Evolutionary conservation across 306 rosid species (phyloP).

Genomic region (Quercus variabilis): DNA sequence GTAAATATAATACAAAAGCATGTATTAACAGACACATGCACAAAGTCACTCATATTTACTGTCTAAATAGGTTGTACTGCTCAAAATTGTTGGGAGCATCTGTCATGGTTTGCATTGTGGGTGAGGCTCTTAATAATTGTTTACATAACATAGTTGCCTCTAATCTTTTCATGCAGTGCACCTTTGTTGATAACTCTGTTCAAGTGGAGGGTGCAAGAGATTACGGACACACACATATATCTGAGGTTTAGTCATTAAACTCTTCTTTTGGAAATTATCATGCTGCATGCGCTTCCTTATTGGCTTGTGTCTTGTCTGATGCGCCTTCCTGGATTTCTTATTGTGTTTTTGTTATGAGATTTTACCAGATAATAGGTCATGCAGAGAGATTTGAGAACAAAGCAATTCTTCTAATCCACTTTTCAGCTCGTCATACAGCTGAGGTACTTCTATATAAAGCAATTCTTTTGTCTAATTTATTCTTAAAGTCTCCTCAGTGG

Average conservation of each 20-base stretch:
- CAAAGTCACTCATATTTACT: neutral
- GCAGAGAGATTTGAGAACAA: constrained; percentile 69
- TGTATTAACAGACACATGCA: too few relatives aligned
- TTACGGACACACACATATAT: constrained; percentile 82
- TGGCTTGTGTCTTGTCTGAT: neutral
- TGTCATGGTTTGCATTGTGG: neutral
- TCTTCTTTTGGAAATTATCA: neutral
- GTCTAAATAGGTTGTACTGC: neutral
- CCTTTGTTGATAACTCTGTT: constrained; percentile 64
- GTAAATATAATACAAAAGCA: neutral
- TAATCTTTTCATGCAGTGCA: constrained; percentile 44
- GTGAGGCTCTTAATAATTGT: neutral
- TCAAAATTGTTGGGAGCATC: neutral
- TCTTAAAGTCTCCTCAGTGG: neutral
- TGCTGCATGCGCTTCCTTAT: neutral
- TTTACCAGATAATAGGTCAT: constrained; percentile 59
- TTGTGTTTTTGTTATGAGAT: constrained; percentile 1
- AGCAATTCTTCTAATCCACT: constrained; percentile 88
- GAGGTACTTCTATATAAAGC: constrained; percentile 40
- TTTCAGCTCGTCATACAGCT: constrained; percentile 70
- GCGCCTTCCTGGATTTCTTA: constrained; percentile 1
- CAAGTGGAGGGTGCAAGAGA: constrained; percentile 81
- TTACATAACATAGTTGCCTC: neutral
- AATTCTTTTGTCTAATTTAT: neutral
- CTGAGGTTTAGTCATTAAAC: constrained; percentile 50